These are phyloP conservation scores for Diaporthe nobilis DNA, from an alignment of 2,329 filamentous ascomycete genomes.

Conservation along the genomic window DNA sequence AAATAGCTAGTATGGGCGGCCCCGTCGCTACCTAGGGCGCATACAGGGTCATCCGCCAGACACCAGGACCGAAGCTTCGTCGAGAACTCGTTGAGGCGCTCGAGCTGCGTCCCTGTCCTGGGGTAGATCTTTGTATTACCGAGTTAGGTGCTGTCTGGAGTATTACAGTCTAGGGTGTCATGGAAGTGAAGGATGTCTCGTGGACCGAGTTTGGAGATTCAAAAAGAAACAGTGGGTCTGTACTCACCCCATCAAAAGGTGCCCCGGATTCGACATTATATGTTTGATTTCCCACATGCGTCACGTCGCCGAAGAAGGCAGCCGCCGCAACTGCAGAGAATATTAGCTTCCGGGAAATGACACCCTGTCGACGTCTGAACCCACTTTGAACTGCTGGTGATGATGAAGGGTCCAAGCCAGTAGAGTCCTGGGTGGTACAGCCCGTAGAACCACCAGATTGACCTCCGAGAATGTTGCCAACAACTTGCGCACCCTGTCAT, in stretches of 20 bases:
- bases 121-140: constrained; percentile 47
- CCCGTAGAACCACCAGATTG: constrained; percentile 36
- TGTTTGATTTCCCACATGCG: constrained; percentile 38
- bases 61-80: constrained; percentile 53
- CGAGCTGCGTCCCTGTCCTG: constrained; percentile 49
- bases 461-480: constrained; percentile 40
- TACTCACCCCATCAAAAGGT: constrained; percentile 37
- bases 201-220: too few relatives aligned
- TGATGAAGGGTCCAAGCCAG: constrained; percentile 27
- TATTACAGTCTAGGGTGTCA: too few relatives aligned
- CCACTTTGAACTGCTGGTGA: constrained; percentile 19
- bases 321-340: constrained; percentile 18
- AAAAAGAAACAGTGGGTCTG: background rate
- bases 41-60: constrained; percentile 55
- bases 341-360: background rate
- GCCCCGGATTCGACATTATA: constrained; percentile 38
- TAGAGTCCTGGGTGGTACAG: constrained; percentile 31
- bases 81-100: constrained; percentile 48
- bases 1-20: constrained; percentile 56
- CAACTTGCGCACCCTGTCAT: constrained; percentile 36
- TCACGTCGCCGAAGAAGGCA: constrained; percentile 39
- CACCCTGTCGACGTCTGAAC: background rate
- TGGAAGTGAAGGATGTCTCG: background rate
- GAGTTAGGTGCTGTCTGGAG: background rate
- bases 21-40: constrained; percentile 52